These are phyloP conservation scores for Lachnellula willkommii DNA, from an alignment of 2,329 filamentous ascomycete species.

Conservation along the genomic window DNA sequence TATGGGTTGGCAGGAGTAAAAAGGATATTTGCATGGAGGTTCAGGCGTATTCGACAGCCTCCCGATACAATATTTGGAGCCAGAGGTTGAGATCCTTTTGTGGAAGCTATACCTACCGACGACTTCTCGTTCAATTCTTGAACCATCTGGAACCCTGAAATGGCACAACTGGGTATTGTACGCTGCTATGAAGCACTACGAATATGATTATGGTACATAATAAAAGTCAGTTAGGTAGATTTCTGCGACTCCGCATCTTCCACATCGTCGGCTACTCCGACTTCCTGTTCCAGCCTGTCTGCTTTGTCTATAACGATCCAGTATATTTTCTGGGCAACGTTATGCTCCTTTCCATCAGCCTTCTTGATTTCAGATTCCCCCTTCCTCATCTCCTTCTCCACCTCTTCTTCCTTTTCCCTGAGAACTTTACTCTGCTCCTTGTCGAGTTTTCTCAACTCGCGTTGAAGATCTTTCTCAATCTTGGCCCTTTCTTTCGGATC, in stretches of 20 bases:
- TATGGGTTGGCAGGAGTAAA: background rate
- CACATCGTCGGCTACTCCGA: slow-evolving; percentile 5
- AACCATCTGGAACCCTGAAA: background rate
- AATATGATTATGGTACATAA: background rate
- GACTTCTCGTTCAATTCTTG: too few species aligned
- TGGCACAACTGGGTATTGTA: background rate
- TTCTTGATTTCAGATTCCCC: background rate
- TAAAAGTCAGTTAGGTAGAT: background rate
- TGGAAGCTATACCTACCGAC: too few species aligned
- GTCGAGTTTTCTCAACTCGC: slow-evolving; percentile 1
- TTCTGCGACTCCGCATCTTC: background rate
- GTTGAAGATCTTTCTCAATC: background rate
- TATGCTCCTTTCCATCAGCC: background rate
- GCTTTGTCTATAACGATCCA: slow-evolving; percentile 14
- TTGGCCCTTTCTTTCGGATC: background rate
- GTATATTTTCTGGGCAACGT: slow-evolving; percentile 8
- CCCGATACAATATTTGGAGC: background rate
- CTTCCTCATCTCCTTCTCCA: background rate
- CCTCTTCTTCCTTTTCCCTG: background rate
- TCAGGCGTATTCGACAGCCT: background rate
- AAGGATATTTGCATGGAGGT: background rate
- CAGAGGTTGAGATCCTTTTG: too few species aligned
- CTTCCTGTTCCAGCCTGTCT: slow-evolving; percentile 1
- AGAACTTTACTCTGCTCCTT: background rate
- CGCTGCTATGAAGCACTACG: background rate